phyloP scores from a whole-genome alignment of 129 eudicot genomes.

The Daucus carota region DNA sequence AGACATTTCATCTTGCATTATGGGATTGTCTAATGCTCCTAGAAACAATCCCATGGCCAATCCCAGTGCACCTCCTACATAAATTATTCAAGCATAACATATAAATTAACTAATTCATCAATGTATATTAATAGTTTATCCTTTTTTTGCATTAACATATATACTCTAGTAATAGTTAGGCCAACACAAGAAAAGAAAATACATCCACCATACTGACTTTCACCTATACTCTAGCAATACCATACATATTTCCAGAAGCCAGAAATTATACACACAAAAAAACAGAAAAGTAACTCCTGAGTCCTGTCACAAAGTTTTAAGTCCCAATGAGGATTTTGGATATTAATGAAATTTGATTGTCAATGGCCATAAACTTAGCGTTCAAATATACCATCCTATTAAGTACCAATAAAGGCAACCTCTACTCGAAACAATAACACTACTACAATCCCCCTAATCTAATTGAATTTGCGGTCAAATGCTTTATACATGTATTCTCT shows the following conservation, averaged over 20 bases:
- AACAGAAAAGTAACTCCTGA: background rate
- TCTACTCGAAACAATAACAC: background rate
- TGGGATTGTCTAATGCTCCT: constrained; percentile 83
- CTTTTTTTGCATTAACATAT: no score
- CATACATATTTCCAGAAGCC: constrained; percentile 1
- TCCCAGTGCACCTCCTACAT: constrained; percentile 95
- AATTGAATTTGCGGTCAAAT: background rate
- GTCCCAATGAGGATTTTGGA: background rate
- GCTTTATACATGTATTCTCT: background rate
- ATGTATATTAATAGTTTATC: no score
- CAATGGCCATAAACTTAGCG: background rate
- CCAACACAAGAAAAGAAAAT: background rate
- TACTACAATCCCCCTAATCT: background rate
- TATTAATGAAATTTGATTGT: background rate
- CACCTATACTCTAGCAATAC: background rate
- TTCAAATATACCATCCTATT: background rate
- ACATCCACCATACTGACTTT: background rate
- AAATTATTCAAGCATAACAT: background rate
- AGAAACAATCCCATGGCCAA: constrained; percentile 83
- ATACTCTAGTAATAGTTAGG: no score
- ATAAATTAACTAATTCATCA: background rate
- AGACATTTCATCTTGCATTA: constrained; percentile 68
- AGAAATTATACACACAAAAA: background rate
- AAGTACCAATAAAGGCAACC: background rate
- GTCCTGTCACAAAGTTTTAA: background rate